These are phyloP conservation scores for Fusarium sambucinum DNA, from an alignment of 2,329 filamentous ascomycete genomes.

Conservation along the genomic window DNA sequence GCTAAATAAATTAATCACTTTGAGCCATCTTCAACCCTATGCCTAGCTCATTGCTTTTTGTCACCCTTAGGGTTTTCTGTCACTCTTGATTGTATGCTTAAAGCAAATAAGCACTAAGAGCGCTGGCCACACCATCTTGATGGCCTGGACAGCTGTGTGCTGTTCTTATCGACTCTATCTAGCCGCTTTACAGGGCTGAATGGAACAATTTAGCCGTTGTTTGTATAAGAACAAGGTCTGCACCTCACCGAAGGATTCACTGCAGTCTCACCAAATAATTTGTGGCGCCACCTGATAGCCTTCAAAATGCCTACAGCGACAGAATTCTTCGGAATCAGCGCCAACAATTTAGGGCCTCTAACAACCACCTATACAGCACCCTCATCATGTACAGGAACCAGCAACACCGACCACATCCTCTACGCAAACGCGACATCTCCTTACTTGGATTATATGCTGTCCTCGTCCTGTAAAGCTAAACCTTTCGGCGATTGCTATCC, in stretches of 20 bases:
- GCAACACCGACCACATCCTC: not conserved
- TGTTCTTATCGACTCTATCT: not conserved
- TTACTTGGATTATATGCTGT: rapidly evolving
- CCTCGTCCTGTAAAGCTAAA: not conserved
- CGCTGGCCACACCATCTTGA: rapidly evolving
- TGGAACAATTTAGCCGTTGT: not conserved
- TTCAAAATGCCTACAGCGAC: not conserved
- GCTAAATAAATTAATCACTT: too few relatives aligned
- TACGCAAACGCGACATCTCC: not conserved
- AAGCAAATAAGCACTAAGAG: not conserved
- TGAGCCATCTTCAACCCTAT: too few relatives aligned
- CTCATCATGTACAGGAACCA: not conserved
- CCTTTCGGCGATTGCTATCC: not conserved
- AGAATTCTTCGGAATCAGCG: constrained; percentile 3
- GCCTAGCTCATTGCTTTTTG: not conserved
- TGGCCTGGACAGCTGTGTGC: not conserved
- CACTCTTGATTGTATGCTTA: not conserved
- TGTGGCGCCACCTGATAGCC: rapidly evolving
- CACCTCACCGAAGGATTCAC: not conserved
- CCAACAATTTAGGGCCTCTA: constrained; percentile 4
- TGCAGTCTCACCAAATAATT: too few relatives aligned
- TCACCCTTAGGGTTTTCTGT: too few relatives aligned
- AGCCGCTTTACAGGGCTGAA: not conserved
- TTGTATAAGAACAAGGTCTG: not conserved
- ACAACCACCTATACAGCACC: constrained; percentile 9